Percentiles rank a stretch among this genome's conserved stretches.
phyloP scores from a whole-genome alignment of 106 monocot species.

The Apostasia shenzhenica region DNA sequence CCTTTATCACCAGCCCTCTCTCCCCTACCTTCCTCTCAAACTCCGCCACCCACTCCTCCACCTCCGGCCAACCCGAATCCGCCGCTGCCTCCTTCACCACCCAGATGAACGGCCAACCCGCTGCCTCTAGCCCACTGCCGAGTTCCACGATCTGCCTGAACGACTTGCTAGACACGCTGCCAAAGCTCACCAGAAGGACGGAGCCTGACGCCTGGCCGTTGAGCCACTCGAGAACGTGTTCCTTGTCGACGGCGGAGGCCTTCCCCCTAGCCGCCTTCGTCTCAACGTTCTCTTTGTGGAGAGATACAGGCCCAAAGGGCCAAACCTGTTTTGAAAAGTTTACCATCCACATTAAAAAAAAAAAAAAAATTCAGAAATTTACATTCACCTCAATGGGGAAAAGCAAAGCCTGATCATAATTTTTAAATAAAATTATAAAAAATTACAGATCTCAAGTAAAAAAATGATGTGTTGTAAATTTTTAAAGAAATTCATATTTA shows the following conservation, averaged over 20 bases:
- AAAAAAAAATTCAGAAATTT: no score
- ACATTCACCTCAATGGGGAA: no score
- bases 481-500: no score
- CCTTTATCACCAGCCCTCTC: constrained; percentile 3
- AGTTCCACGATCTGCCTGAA: not conserved
- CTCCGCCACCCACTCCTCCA: not conserved
- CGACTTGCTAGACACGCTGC: not conserved
- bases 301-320: not conserved
- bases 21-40: not conserved
- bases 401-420: no score
- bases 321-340: not conserved
- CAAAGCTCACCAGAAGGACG: not conserved
- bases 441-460: no score
- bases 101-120: not conserved
- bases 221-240: not conserved
- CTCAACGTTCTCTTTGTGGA: not conserved
- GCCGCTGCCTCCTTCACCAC: not conserved
- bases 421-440: no score
- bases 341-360: no score
- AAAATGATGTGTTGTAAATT: no score
- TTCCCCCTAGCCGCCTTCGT: not conserved
- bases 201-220: not conserved
- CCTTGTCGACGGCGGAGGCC: not conserved
- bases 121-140: not conserved
- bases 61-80: not conserved